Evolutionary conservation across 179 eudicot genomes (phyloP), one percentile per base, ranked within the genome.

Genomic region (Patellifolia procumbens): DNA sequence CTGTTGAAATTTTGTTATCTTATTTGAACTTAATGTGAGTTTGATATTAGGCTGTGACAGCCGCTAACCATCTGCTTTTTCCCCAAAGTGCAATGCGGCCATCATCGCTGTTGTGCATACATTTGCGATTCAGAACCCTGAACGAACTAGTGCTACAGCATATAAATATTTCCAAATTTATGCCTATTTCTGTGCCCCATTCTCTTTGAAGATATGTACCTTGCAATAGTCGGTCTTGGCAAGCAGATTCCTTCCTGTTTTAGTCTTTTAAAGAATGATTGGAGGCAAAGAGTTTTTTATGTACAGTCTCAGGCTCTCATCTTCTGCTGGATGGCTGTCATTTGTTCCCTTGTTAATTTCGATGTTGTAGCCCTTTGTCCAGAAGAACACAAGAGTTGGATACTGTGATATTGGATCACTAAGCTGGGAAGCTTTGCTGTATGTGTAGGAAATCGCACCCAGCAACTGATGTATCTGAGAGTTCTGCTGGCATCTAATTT

Each of bases 341-440:
- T 31, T 3, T 62, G 46, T 32, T 74, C 4, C 32, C 32, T 63
- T 9, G 5, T 51, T 48, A 59, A 48, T 62, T 74, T 42, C 16
- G 59, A 74, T 63, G 15, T 19, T 34, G 19, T 16, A 45, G 46
- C 62, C 48, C 24, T 48, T 61, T 26, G 24, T 73, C 35, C 2
- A 26, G 26, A 73, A 26, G 55, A 35, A 51, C 7, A 31, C 29
- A 52, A 26, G 66, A 2, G 31, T 16, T n/a, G 16, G 4, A 58
- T 58, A 13, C 62, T 32, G 13, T 48, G 24, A 32, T 10, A 3
- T n/a, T 42, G 49, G 62, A n/a, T 34, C 19, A 17, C 24, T 15
- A 34, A 46, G 49, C 19, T 75, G 43, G 78, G 71, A 49, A 31
- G 24, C 42, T 51, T 68, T 56, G 16, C 46, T 42, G 24, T 19